Evolutionary conservation across 148 eudicot species (phyloP), one percentile per base, ranked within the genome.

Genomic region (Hydrangea macrophylla): DNA sequence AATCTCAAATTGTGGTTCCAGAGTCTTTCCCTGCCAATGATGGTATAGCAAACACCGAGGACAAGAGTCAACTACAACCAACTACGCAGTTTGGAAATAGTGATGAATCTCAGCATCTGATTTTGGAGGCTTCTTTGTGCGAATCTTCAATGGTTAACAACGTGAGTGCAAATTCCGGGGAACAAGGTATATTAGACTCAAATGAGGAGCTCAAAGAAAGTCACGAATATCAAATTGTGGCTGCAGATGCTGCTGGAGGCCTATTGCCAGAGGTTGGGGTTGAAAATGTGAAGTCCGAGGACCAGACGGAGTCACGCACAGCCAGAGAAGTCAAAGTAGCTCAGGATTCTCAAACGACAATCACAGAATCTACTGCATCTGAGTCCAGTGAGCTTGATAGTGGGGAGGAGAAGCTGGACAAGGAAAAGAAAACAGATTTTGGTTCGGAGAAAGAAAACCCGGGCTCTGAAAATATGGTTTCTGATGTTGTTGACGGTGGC

Each of bases 331-430:
- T 59, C 15, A 67, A 69, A 65, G 71, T 67, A 58, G 64, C 44
- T 55, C 26, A 17, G 33, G 76, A 71, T 58, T 68, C 55, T 64
- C 48, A 55, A 25, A 42, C 58, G 26, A 33, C 31, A 44, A 60
- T 22, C 55, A 20, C 65, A 58, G 69, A 57, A 58, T 66, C 79
- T 70, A 65, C 58, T 30, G 40, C n/a, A 35, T 33, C 48, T 2
- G 71, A 60, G 63, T 30, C 62, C 37, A 42, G 63, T 62, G 58
- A 58, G 26, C 57, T 44, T 54, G 55, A 54, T 58, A 65, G 60
- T n/a, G 51, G 57, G 45, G 67, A 78, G 18, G 68, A 68, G 53
- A 71, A 59, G 80, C 60, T 68, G 60, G 69, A 62, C 27, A 75
- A 58, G 64, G 70, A 73, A 33, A 62, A 36, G 32, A 72, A 70